Evolutionary conservation across 495 filamentous ascomycete species (phyloP).

Genomic region (Podospora bellae-mahoneyi): DNA sequence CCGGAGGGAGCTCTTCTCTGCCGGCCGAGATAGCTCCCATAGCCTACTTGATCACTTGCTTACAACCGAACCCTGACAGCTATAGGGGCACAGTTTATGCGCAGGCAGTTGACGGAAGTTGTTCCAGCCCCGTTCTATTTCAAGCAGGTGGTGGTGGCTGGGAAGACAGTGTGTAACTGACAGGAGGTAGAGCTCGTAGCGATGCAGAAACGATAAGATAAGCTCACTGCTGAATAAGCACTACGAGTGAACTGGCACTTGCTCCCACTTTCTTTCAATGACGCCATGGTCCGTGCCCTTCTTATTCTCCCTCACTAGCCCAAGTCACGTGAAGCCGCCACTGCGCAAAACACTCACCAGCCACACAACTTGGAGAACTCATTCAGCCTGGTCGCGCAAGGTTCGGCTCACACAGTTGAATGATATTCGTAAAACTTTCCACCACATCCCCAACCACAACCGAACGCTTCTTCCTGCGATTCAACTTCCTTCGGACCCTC

Average conservation of each 20-base stretch:
- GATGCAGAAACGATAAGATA: not conserved
- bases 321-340: not conserved
- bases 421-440: constrained; percentile 14
- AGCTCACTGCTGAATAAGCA: not conserved
- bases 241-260: not conserved
- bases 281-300: not conserved
- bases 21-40: not conserved
- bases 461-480: not conserved
- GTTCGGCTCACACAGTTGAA: constrained; percentile 18
- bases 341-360: constrained; percentile 5
- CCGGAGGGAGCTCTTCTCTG: too few species aligned
- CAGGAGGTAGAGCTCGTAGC: too few species aligned
- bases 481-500: not conserved
- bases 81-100: too few species aligned
- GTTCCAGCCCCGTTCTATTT: too few species aligned
- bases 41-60: too few species aligned
- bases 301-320: not conserved
- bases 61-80: too few species aligned
- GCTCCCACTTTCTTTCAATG: not conserved
- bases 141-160: too few species aligned
- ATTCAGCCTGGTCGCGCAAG: constrained; percentile 13
- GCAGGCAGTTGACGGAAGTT: too few species aligned
- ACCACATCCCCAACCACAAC: constrained; percentile 11
- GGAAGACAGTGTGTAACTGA: too few species aligned
- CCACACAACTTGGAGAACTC: constrained; percentile 11